A percentile compares a stretch with the other conserved stretches of the same genome.
These are phyloP conservation scores for Solanum sejunctum DNA, from an alignment of 257 asterid species.

Conservation along the genomic window DNA sequence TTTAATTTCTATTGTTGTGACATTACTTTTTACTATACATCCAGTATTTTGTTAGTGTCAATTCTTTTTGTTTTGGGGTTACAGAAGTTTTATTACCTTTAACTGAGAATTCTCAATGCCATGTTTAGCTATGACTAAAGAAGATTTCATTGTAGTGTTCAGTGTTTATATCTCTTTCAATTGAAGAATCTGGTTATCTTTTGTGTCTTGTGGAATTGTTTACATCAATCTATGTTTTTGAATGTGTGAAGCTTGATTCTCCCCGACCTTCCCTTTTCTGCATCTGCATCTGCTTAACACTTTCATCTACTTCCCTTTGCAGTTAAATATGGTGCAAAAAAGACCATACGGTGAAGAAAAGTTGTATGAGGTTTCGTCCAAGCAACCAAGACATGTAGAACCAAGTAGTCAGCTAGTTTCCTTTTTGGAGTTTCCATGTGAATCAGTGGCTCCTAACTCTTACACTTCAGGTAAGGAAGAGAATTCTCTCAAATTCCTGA, in stretches of 20 bases:
- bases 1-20: background rate
- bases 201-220: background rate
- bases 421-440: conserved; percentile 21
- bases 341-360: conserved; percentile 24
- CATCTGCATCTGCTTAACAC: background rate
- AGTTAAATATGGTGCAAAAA: conserved; percentile 40
- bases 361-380: conserved; percentile 14
- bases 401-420: conserved; percentile 16
- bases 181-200: background rate
- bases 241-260: background rate
- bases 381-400: conserved; percentile 32
- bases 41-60: background rate
- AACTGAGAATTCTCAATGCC: background rate
- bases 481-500: background rate
- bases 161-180: background rate
- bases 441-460: background rate
- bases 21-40: background rate
- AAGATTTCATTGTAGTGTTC: background rate
- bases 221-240: background rate
- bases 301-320: background rate
- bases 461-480: conserved; percentile 16
- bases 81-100: background rate
- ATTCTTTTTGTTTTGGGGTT: background rate
- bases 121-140: background rate
- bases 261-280: background rate